These are phyloP conservation scores for Cercospora janseana DNA, from an alignment of 2,329 filamentous ascomycete genomes.

Conservation along the genomic window DNA sequence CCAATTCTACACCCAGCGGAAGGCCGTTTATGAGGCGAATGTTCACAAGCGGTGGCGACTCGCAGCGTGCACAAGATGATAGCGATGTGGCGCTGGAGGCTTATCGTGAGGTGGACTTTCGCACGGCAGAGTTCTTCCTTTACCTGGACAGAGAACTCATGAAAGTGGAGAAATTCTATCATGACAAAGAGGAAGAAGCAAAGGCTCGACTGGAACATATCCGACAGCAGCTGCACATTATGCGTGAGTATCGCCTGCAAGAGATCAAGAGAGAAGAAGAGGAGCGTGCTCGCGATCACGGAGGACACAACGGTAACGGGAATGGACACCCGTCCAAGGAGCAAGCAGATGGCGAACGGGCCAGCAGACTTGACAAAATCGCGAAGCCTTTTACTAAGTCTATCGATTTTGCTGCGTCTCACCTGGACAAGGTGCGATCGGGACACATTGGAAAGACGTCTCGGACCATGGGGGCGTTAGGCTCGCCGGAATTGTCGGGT, in stretches of 20 bases:
- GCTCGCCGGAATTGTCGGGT: constrained; percentile 41
- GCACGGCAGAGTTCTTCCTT: constrained; percentile 79
- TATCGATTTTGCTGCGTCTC: constrained; percentile 20
- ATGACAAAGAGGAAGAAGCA: constrained; percentile 81
- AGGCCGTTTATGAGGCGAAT: constrained; percentile 29
- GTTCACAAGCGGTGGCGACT: constrained; percentile 25
- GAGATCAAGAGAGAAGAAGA: constrained; percentile 61
- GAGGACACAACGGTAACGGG: not conserved
- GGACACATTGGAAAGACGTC: constrained; percentile 57
- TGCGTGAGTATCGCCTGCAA: constrained; percentile 77
- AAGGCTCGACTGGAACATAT: constrained; percentile 67
- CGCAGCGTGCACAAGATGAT: constrained; percentile 40
- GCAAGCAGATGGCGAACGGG: not conserved
- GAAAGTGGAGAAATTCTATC: constrained; percentile 93
- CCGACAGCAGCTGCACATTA: constrained; percentile 83
- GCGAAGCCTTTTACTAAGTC: constrained; percentile 21
- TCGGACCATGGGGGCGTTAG: constrained; percentile 43
- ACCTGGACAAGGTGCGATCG: constrained; percentile 38
- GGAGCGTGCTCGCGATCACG: constrained; percentile 35
- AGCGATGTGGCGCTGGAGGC: constrained; percentile 52
- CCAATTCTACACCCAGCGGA: constrained; percentile 41
- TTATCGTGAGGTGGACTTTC: constrained; percentile 64
- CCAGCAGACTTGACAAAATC: constrained; percentile 11
- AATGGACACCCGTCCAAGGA: constrained; percentile 10
- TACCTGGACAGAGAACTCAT: constrained; percentile 81